Conservation (phyloP, 2,329 filamentous ascomycete species). For the Fusarium sp. region DNA sequence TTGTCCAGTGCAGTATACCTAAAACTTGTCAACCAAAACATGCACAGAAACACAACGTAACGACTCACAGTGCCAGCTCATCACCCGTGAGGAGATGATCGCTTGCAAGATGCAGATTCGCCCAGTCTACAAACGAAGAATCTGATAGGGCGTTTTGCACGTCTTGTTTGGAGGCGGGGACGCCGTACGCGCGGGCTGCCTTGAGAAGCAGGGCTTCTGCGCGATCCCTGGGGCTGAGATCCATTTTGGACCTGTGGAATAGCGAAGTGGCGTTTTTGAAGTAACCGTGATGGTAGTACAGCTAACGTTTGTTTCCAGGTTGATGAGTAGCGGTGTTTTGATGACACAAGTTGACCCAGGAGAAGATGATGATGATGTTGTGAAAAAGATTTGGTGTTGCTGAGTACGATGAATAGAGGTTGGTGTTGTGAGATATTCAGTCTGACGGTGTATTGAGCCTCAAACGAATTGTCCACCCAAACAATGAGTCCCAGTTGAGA, state of each 20-base stretch:
- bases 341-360: constrained; percentile 3
- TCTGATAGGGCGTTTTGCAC: constrained; percentile 55
- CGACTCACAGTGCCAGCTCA: constrained; percentile 65
- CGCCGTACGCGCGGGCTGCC: constrained; percentile 50
- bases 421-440: not conserved
- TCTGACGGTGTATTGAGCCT: constrained; percentile 17
- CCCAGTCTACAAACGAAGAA: constrained; percentile 61
- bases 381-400: not conserved
- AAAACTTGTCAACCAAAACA: constrained; percentile 29
- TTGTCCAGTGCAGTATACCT: constrained; percentile 65
- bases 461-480: not conserved
- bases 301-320: constrained; percentile 20
- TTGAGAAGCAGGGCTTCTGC: constrained; percentile 52
- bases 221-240: constrained; percentile 44
- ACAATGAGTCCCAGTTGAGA: not conserved
- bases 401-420: not conserved
- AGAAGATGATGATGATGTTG: not conserved
- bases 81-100: constrained; percentile 67
- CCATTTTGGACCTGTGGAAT: constrained; percentile 50
- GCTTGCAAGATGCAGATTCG: constrained; percentile 58
- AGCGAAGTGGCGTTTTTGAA: constrained; percentile 52
- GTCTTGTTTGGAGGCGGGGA: constrained; percentile 52
- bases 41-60: constrained; percentile 14
- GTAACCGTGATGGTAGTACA: constrained; percentile 44
- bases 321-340: not conserved